Conservation (phyloP, 371 early-diverging fungal genomes). For the Syncephalastrum monosporum region DNA sequence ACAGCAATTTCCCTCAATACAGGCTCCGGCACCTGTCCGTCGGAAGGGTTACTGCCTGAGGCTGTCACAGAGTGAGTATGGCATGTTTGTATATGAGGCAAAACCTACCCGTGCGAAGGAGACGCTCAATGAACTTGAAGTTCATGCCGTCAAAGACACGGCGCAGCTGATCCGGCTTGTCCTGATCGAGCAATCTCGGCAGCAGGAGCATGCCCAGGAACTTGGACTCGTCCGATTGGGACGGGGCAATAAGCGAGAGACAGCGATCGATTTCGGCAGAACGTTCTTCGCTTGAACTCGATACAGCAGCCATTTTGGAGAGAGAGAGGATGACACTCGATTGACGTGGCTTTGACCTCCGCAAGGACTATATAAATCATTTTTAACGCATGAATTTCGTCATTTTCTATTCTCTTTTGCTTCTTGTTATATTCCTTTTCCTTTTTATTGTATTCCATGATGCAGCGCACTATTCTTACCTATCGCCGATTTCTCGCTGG, state of each 20-base stretch:
- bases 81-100: not conserved
- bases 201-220: slow-evolving; percentile 56
- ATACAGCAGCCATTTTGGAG: slow-evolving; percentile 6
- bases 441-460: too few species aligned
- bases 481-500: too few species aligned
- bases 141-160: slow-evolving; percentile 51
- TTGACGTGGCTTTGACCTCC: too few species aligned
- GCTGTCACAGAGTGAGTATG: not conserved
- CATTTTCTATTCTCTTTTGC: too few species aligned
- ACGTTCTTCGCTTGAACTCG: slow-evolving; percentile 31
- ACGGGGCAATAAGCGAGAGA: slow-evolving; percentile 39
- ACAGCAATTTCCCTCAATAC: slow-evolving; percentile 47
- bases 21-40: slow-evolving; percentile 38
- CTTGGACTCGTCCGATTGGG: slow-evolving; percentile 49
- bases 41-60: slow-evolving; percentile 8
- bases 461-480: too few species aligned
- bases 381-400: too few species aligned
- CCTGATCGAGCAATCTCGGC: slow-evolving; percentile 45
- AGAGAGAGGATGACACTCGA: too few species aligned
- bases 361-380: too few species aligned
- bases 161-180: slow-evolving; percentile 28
- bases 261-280: slow-evolving; percentile 50
- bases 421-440: too few species aligned
- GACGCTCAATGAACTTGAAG: slow-evolving; percentile 48
- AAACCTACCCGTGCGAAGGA: slow-evolving; percentile 39